A percentile compares a stretch with the other conserved stretches of the same genome.
Conservation (phyloP, 805 yeast genomes). For the Pichia sporocuriosa region DNA sequence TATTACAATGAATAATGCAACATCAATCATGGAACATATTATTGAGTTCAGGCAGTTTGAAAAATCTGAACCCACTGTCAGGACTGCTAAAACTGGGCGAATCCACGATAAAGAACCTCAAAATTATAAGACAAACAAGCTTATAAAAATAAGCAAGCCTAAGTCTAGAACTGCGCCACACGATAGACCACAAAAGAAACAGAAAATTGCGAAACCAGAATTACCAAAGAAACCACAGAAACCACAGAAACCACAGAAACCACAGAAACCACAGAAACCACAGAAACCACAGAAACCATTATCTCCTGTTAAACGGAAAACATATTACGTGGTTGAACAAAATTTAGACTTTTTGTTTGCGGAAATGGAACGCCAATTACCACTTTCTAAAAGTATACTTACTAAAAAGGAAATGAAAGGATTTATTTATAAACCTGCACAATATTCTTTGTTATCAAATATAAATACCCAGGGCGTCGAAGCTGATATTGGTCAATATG, state of each 20-base stretch:
- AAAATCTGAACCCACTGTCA: background rate
- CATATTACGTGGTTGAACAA: conserved; percentile 11
- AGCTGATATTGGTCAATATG: conserved; percentile 1
- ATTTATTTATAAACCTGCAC: conserved; percentile 15
- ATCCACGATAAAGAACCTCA: no score
- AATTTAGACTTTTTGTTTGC: conserved; percentile 15
- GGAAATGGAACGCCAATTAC: conserved; percentile 6
- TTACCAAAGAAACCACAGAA: background rate
- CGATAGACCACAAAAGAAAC: background rate
- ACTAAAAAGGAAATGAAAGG: conserved; percentile 10
- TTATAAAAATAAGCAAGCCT: no score
- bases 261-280: background rate
- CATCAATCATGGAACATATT: conserved; percentile 5
- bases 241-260: background rate
- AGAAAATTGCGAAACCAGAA: no score
- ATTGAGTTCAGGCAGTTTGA: background rate
- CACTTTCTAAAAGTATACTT: conserved; percentile 3
- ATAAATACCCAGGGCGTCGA: conserved; percentile 7
- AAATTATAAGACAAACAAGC: no score
- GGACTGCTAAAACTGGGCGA: no score
- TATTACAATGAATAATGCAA: conserved; percentile 2
- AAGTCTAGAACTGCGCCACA: background rate
- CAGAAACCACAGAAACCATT: background rate
- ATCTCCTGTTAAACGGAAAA: background rate
- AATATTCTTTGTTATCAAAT: conserved; percentile 11